Conservation (phyloP, 2,329 filamentous ascomycete species). For the Diaporthe australafricana region DNA sequence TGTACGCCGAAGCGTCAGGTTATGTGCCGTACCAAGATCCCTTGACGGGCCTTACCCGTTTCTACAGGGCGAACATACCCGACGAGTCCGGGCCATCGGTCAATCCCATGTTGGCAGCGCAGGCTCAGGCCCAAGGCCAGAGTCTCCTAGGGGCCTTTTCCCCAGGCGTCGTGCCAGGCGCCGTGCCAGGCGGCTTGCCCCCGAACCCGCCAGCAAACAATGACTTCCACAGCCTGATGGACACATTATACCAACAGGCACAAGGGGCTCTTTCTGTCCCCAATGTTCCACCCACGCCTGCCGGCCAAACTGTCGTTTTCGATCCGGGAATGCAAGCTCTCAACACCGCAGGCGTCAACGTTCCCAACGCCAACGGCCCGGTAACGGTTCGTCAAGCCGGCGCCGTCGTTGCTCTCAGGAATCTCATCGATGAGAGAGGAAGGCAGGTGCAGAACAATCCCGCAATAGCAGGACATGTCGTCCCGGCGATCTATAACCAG, state of each 20-base stretch:
- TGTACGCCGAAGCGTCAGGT: slow-evolving; percentile 20
- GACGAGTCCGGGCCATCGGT: slow-evolving; percentile 1
- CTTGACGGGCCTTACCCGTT: slow-evolving; percentile 24
- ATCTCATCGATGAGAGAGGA: slow-evolving; percentile 12
- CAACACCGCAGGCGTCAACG: too few relatives aligned
- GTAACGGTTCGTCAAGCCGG: not conserved
- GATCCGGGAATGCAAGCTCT: too few relatives aligned
- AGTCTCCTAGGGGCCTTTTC: not conserved
- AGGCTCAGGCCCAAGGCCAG: slow-evolving; percentile 7
- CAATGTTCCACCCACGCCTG: not conserved
- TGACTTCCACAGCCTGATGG: not conserved
- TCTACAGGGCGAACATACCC: slow-evolving; percentile 13
- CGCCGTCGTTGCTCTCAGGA: not conserved
- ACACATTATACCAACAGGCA: not conserved
- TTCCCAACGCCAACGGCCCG: not conserved
- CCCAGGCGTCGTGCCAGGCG: not conserved
- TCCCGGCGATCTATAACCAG: slow-evolving; percentile 14
- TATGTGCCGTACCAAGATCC: slow-evolving; percentile 20
- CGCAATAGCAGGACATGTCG: slow-evolving; percentile 19
- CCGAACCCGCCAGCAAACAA: not conserved
- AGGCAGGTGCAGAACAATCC: slow-evolving; percentile 5
- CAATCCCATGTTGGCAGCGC: not conserved
- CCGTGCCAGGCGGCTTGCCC: not conserved
- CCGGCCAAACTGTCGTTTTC: not conserved
- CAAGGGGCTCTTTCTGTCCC: not conserved